Evolutionary conservation across 2,329 filamentous ascomycete genomes (phyloP).

Genomic region (Xylariaceae sp.): DNA sequence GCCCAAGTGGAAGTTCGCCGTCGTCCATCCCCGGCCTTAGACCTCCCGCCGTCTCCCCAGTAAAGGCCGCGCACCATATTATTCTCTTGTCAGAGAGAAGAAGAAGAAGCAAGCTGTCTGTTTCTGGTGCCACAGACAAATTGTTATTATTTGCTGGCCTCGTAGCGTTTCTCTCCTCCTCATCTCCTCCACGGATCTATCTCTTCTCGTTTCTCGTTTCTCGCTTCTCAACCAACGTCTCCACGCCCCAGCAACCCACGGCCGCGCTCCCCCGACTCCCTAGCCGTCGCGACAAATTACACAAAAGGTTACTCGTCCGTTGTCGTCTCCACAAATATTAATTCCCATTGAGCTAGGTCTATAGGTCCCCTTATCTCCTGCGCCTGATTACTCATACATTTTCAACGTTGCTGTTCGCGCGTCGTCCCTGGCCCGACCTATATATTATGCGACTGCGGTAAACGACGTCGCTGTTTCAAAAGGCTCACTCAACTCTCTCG

Average conservation of each 20-base stretch:
- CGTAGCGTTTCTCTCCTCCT: neutral
- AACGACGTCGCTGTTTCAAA: neutral
- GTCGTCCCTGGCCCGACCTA: neutral
- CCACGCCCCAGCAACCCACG: neutral
- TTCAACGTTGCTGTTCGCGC: neutral
- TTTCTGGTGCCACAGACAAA: too few species aligned
- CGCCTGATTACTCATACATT: neutral
- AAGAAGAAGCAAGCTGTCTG: too few species aligned
- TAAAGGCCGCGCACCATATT: neutral
- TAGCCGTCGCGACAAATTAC: slow-evolving; percentile 4
- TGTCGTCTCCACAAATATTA: slow-evolving; percentile 11
- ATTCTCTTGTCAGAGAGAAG: too few species aligned
- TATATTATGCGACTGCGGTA: neutral
- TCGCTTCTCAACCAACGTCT: neutral
- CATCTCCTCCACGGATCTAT: too few species aligned
- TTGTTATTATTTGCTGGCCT: neutral
- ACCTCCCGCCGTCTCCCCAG: neutral
- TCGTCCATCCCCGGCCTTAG: slow-evolving; percentile 3
- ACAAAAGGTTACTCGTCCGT: slow-evolving; percentile 6
- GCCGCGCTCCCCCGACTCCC: neutral
- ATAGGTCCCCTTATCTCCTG: slow-evolving; percentile 1
- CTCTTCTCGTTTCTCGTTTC: slow-evolving; percentile 8
- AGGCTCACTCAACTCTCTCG: neutral
- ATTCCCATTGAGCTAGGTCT: slow-evolving; percentile 2
- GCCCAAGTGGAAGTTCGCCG: slow-evolving; percentile 3